A percentile compares a stretch with the other conserved stretches of the same genome.
These are phyloP conservation scores for Jaltomata sinuosa DNA, from an alignment of 257 asterid species.

Conservation along the genomic window DNA sequence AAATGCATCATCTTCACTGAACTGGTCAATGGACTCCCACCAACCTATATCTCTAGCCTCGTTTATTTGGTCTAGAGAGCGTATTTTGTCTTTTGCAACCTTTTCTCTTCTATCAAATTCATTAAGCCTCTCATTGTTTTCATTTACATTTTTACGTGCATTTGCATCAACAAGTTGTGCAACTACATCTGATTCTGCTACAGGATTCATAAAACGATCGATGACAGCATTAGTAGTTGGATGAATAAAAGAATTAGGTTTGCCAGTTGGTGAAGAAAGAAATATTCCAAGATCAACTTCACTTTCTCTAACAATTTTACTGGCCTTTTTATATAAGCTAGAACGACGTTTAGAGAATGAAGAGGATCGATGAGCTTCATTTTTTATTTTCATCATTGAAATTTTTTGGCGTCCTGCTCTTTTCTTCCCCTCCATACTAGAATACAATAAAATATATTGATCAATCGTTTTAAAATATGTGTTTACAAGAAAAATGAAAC, in stretches of 20 bases:
- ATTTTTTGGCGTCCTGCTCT: not conserved
- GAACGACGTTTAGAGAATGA: not conserved
- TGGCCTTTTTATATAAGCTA: constrained; percentile 9
- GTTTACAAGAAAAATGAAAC: not conserved
- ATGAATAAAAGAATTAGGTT: constrained; percentile 26
- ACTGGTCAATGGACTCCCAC: not conserved
- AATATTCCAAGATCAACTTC: constrained; percentile 20
- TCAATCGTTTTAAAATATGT: not conserved
- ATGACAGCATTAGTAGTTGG: constrained; percentile 14
- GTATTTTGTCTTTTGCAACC: not conserved
- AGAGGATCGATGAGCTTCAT: accelerated
- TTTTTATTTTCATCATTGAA: not conserved
- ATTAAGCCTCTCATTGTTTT: not conserved
- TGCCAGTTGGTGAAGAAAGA: constrained; percentile 27
- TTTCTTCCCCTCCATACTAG: not conserved
- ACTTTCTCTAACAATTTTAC: constrained; percentile 18
- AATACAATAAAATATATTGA: not conserved
- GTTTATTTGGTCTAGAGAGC: not conserved
- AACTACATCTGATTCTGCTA: accelerated
- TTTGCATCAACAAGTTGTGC: not conserved
- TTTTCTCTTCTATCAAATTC: not conserved
- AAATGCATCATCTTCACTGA: not conserved
- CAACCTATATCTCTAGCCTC: not conserved
- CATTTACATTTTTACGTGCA: not conserved
- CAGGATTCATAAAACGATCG: not conserved